Percentiles rank a stretch among this genome's conserved stretches.
Conservation (phyloP, 352 stramenopile genomes). For the Globisporangium nagaii region DNA sequence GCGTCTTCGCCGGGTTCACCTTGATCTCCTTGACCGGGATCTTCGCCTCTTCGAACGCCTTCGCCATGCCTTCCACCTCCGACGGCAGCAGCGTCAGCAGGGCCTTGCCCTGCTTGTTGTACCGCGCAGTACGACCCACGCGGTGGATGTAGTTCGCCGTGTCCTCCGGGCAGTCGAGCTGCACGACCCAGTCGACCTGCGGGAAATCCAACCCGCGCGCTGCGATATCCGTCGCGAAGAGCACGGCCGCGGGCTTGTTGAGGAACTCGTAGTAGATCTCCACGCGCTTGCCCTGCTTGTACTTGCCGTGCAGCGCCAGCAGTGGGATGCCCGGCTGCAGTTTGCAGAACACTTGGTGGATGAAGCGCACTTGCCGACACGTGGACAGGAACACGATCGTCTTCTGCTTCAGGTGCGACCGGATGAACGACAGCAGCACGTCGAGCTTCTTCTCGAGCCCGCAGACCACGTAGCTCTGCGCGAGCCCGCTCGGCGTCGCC, state of each 20-base stretch:
- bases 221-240: conserved; percentile 99
- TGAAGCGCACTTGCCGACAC: conserved; percentile 95
- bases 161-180: conserved; percentile 98
- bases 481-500: conserved; percentile 89
- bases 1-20: conserved; percentile 95
- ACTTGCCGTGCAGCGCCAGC: conserved; percentile 97
- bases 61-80: conserved; percentile 87
- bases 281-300: conserved; percentile 97
- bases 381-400: conserved; percentile 98
- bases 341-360: conserved; percentile 95
- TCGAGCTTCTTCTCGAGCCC: conserved; percentile 96
- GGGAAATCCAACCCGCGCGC: conserved; percentile 98
- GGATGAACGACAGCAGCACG: conserved; percentile 98
- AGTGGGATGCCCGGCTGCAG: conserved; percentile 96
- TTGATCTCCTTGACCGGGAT: conserved; percentile 96
- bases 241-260: conserved; percentile 87
- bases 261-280: conserved; percentile 99
- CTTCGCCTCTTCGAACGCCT: conserved; percentile 86
- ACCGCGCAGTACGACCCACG: conserved; percentile 94
- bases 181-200: conserved; percentile 97
- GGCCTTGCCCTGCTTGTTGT: conserved; percentile 92
- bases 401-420: conserved; percentile 98
- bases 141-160: conserved; percentile 98
- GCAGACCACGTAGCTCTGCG: conserved; percentile 96
- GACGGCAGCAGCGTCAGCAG: conserved; percentile 90